Base-by-base conservation (phyloP, 2,329 filamentous ascomycete genomes). In the Calonectria ilicicola region DNA sequence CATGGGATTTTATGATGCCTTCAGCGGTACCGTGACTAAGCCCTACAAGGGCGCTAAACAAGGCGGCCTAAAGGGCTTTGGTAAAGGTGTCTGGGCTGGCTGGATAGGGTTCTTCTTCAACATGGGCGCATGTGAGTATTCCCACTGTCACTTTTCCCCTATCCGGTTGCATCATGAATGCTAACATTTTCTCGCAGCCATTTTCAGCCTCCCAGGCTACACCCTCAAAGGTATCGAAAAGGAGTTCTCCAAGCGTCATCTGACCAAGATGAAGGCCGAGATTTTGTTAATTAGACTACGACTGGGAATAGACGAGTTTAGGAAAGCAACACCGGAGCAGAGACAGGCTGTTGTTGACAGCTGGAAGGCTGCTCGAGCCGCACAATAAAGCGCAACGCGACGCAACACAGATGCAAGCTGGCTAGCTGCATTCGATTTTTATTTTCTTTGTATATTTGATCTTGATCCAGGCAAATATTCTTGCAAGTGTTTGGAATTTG, bases 1-100 rank as follows among this genome's bases (percentile, higher is more conserved):
- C 1, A 86, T 91, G 60, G 92, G 93, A 0, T 84, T 94, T 10
- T 94, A 91, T 80, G 92, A 94, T 76, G 93, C 92, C 1, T 89
- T 94, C 29, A 90, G 91, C 1, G 93, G 93, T 0, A 82, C 94
- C 19, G 87, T 93, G 4, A 91, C 88, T 0, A 91, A 93, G 73
- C 93, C 93, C 0, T 85, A 91, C 10, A 86, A 89, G 65, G 93
- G 92, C 3, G 90, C 90, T 1, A 91, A 89, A 78, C 89, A 92
- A 56, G 90, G 91, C 70, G 92, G 92, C 1, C 82, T 85, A 2
- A 86, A 86, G 9, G 93, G 93, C 1, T 85, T 93, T 6, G 77
- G 92, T 12, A 93, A 92, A 80, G 92, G 92, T 0, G 75, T 89
- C 79, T 85, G 58, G 84, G 85, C 79, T 81, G 89, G 40, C 63